A percentile compares a stretch with the other conserved stretches of the same genome.
Evolutionary conservation across 2,329 filamentous ascomycete genomes (phyloP).

Genomic region (Xylariomycetidae sp.): DNA sequence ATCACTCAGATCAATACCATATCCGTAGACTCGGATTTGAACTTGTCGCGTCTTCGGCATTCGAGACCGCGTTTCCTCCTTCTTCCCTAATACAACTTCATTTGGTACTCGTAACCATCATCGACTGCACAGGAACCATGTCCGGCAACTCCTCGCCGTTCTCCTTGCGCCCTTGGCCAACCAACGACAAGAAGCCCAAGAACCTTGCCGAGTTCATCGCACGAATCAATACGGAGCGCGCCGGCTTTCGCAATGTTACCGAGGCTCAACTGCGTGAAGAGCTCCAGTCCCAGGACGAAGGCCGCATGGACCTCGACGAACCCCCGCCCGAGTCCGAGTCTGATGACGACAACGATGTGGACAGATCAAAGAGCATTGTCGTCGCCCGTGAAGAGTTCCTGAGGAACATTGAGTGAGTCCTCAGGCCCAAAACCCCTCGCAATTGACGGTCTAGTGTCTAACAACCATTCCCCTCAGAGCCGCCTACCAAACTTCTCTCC

Average conservation of each 20-base stretch:
- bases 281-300: constrained; percentile 43
- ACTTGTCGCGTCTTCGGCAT: too few relatives aligned
- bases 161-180: constrained; percentile 58
- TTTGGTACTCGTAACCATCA: too few relatives aligned
- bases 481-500: constrained; percentile 55
- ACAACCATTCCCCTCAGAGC: constrained; percentile 28
- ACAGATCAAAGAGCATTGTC: constrained; percentile 35
- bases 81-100: too few relatives aligned
- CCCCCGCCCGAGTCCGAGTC: constrained; percentile 38
- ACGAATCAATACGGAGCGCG: constrained; percentile 65
- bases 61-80: too few relatives aligned
- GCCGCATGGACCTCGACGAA: constrained; percentile 35
- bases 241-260: constrained; percentile 71
- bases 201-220: constrained; percentile 68
- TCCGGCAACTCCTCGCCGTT: constrained; percentile 33
- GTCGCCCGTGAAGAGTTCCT: constrained; percentile 53
- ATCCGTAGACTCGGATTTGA: too few relatives aligned
- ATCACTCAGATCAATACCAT: too few relatives aligned
- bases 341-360: constrained; percentile 35
- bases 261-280: constrained; percentile 67
- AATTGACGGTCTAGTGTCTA: too few relatives aligned
- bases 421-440: too few relatives aligned
- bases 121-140: constrained; percentile 11
- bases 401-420: constrained; percentile 48
- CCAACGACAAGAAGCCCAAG: constrained; percentile 49